A percentile compares a stretch with the other conserved stretches of the same genome.
These are phyloP conservation scores for Alectoria sarmentosa DNA, from an alignment of 495 filamentous ascomycete genomes.

Conservation along the genomic window DNA sequence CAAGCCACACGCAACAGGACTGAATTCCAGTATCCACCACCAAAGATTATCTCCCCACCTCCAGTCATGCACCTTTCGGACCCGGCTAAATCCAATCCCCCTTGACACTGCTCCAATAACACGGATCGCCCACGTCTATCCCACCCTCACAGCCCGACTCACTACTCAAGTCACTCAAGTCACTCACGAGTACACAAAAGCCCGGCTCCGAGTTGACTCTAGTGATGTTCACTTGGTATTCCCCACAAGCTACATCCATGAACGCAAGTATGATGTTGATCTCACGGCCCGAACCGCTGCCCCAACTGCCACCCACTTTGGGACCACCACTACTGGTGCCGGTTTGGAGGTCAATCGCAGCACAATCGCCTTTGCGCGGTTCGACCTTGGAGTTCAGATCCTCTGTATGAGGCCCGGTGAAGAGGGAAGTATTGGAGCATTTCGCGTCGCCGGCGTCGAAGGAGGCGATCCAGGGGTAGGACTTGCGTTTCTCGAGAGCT, in stretches of 20 bases:
- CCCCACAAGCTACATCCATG: not conserved
- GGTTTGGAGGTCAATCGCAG: no score
- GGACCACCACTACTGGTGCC: no score
- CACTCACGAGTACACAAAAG: not conserved
- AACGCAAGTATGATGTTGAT: not conserved
- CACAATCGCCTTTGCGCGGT: not conserved
- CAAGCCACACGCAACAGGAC: no score
- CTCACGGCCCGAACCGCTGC: no score
- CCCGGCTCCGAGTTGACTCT: not conserved
- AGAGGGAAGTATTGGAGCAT: not conserved
- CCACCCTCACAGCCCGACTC: no score
- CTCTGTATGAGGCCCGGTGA: no score
- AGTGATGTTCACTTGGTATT: no score
- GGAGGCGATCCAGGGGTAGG: not conserved
- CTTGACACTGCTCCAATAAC: not conserved
- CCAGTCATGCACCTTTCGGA: no score
- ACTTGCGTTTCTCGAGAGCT: not conserved
- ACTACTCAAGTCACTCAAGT: not conserved
- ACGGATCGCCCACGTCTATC: not conserved
- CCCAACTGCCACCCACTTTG: not conserved
- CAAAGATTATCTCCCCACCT: no score
- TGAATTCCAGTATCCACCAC: no score
- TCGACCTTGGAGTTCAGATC: no score
- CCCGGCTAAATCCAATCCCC: no score
- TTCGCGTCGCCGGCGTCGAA: not conserved